Base-by-base conservation (phyloP, 148 eudicot genomes). In the Suaeda aralocaspica region DNA sequence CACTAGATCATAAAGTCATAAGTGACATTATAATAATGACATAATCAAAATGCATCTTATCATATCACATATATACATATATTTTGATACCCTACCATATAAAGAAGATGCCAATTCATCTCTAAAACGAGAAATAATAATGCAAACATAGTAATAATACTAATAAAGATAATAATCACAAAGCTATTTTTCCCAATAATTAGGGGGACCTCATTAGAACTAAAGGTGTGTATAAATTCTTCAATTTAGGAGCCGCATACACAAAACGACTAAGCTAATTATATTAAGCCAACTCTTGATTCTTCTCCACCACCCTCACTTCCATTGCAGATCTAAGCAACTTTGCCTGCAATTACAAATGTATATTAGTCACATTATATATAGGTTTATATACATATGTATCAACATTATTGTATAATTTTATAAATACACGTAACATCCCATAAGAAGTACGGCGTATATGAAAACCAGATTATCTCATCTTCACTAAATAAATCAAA, bases 251-350 rank as follows among this genome's bases (percentile, higher is more conserved):
- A 36, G 28, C 2, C 46, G 0, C 18, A 62, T 0, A 19, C 30
- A 36, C 0, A 19, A 30, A 62, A 36, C 39, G 26, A 39, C 9
- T 61, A 9, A 30, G 11, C 15, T 51, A 51, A 51, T 51, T 49
- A 42, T 36, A 75, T 72, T 64, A 88, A 62, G 83, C 79, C 76
- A 91, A 71, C 81, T 87, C 84, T 74, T 85, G 97, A 79, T 91
- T 87, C 80, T 91, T 89, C 86, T 91, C 97, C 84, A 91, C 97
- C 33, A 91, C 66, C 74, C 97, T 81, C 65, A 91, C 97, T 78
- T 80, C 88, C 19, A 77, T 71, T 19, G 86, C 86, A 77, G 86
- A 84, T 91, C 95, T 89, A 39, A 91, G 84, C 81, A 80, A 73
- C 64, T 85, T 74, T 34, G 95, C 97, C 95, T 91, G 78, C 4